Evolutionary conservation across 345 rosid genomes (phyloP), one percentile per base, ranked within the genome.

Genomic region (Moringa oleifera): DNA sequence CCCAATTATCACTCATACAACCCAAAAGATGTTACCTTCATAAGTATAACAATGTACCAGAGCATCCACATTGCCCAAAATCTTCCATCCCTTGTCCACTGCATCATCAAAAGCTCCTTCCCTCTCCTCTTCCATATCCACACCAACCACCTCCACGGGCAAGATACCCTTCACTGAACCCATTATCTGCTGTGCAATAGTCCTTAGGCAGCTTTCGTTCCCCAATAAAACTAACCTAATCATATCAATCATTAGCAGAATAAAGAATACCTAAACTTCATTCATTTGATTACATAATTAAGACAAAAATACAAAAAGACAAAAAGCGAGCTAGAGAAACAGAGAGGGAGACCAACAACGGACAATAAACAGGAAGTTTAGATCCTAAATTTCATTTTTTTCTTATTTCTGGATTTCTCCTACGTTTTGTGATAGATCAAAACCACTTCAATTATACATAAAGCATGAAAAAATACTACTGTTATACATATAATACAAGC

Each of bases 221-320:
- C 99, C 97, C 90, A 94, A 75, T 79, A 88, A 63, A 55, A 85
- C 97, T 88, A 94, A 59, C 83, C 99, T 89, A 58, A 56, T 45
- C 22, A 49, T 8, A 41, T 41, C 20, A 23, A 20, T 51, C 18
- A 52, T 18, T 13, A 50, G n/a, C 47, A 53, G 53, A 58, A 3
- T 25, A 53, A 33, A 59, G 18, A 21, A 18, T 51, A 5, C 7
- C 20, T 56, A 9, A 55, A 53, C 18, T n/a, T 47, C 23, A 13
- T n/a, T 16, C n/a, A 2, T 51, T 25, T 25, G 20, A 12, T 20
- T n/a, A 20, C 7, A 19, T 51, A 19, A 51, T 16, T 18, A 25
- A 49, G n/a, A n/a, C n/a, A n/a, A n/a, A n/a, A n/a, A n/a, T n/a
- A n/a, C 22, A 47, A 11, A 7, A 23, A 22, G 9, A 1, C n/a